A percentile compares a stretch with the other conserved stretches of the same genome.
phyloP scores from a whole-genome alignment of 139 green algal genomes.

The Mesotaenium endlicherianum region DNA sequence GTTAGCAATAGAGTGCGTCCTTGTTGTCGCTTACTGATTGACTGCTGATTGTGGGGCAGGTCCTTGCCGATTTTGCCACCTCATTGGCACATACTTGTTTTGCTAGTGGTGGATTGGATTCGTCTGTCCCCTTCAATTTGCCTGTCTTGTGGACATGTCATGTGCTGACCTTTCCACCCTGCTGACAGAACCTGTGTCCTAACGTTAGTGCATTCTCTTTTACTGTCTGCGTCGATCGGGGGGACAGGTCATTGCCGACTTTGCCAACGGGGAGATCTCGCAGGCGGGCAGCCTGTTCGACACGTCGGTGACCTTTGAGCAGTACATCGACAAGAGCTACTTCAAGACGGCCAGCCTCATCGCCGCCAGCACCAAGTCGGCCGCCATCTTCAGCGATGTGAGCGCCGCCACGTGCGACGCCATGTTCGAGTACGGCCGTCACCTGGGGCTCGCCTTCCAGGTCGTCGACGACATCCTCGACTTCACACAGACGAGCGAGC shows the following conservation, averaged over 20 bases:
- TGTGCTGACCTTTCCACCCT: no score
- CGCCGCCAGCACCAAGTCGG: conserved; percentile 84
- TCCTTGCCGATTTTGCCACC: no score
- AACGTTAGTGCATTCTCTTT: no score
- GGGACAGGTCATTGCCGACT: conserved; percentile 94
- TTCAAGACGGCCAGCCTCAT: conserved; percentile 99
- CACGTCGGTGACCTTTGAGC: conserved; percentile 74
- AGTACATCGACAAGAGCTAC: conserved; percentile 95
- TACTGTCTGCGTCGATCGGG: no score
- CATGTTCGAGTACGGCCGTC: conserved; percentile 95
- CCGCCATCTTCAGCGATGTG: conserved; percentile 83
- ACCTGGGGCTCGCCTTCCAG: conserved; percentile 93
- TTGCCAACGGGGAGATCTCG: conserved; percentile 97
- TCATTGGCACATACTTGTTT: no score
- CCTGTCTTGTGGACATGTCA: no score
- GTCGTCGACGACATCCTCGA: conserved; percentile 98
- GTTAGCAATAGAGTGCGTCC: no score
- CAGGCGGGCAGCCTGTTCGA: conserved; percentile 88
- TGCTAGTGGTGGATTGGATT: no score
- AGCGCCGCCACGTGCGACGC: conserved; percentile 69
- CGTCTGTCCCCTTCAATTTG: no score
- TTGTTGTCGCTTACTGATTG: no score
- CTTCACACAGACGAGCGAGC: conserved; percentile 90
- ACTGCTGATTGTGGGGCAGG: no score
- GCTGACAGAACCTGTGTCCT: no score